Evolutionary conservation across 2,329 filamentous ascomycete species (phyloP), one percentile per base, ranked within the genome.

Genomic region (Pseudogymnoascus sp.): DNA sequence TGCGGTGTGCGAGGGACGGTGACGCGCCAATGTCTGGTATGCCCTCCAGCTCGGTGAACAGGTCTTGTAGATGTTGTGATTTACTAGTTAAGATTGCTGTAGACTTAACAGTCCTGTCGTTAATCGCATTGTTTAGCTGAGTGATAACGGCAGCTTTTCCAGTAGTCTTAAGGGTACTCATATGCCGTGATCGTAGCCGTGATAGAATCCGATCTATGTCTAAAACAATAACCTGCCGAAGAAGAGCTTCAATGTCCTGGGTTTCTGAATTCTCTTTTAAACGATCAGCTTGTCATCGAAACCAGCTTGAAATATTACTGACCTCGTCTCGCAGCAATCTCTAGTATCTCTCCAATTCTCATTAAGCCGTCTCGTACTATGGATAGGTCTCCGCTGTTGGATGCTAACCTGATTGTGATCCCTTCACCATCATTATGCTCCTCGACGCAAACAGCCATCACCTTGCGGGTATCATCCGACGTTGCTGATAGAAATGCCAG

Each of bases 381-480:
- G 8, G 62, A 61, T 38, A 66, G 36, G 27, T 65, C 63, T 61
- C 66, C 67, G 17, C 36, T 66, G 31, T 69, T 70, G 29, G 66
- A 66, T 58, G 68, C 63, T 41, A 70, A 38, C 35, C 68, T 65
- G 51, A 69, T 67, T 36, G 65, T 70, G 29, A 62, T 61, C 17
- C 62, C 62, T 17, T 63, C 25, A 10, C 60, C 59, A 58, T 65
- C 55, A 5, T 4, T 13, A 39, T 69, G 61, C 48, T 70, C 68
- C 44, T 70, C 66, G 38, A 70, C 25, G 41, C 67, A 66, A 6
- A 69, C 66, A 38, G 68, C 68, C 65, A 67, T 67, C 6, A 70
- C 60, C 31, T 63, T 65, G 9, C 51, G 41, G 27, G 29, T 62
- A 59, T 70, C 63, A 51, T 69, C 64, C 25, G 64, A 61, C 36